Evolutionary conservation across 2,329 filamentous ascomycete genomes (phyloP).

Genomic region (Blastomyces emzantsi): DNA sequence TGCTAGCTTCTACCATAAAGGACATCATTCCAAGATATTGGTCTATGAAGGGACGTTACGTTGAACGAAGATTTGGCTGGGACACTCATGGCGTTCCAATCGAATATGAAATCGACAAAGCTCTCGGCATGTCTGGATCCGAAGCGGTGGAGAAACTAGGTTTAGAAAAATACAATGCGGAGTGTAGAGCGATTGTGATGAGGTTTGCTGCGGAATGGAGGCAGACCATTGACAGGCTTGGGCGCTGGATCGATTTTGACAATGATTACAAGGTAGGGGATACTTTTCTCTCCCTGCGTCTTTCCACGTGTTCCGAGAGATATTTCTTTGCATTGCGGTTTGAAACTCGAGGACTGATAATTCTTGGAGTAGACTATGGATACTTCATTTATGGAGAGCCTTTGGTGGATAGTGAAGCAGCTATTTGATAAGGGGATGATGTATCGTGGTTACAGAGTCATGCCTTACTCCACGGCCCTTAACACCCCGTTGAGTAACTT

Average conservation of each 20-base stretch:
- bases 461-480: constrained; percentile 89
- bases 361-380: constrained; percentile 66
- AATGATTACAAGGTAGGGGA: constrained; percentile 76
- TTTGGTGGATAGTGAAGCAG: constrained; percentile 96
- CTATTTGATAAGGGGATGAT: constrained; percentile 83
- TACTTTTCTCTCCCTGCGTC: too few species aligned
- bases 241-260: constrained; percentile 96
- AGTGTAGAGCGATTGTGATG: constrained; percentile 92
- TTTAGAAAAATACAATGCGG: constrained; percentile 79
- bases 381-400: constrained; percentile 86
- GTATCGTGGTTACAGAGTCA: constrained; percentile 83
- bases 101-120: constrained; percentile 97
- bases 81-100: constrained; percentile 92
- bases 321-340: background rate
- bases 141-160: constrained; percentile 81
- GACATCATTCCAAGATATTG: constrained; percentile 95
- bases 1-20: constrained; percentile 90
- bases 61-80: constrained; percentile 90
- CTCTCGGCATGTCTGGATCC: constrained; percentile 77
- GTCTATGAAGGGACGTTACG: constrained; percentile 93
- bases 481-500: constrained; percentile 89
- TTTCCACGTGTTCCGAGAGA: background rate
- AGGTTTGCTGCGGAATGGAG: constrained; percentile 81
- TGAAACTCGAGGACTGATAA: constrained; percentile 9
- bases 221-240: constrained; percentile 74